Percentiles rank a stretch among this genome's conserved stretches.
Evolutionary conservation across 1,139 yeast genomes (phyloP).

Genomic region (Kodamaea sp.): DNA sequence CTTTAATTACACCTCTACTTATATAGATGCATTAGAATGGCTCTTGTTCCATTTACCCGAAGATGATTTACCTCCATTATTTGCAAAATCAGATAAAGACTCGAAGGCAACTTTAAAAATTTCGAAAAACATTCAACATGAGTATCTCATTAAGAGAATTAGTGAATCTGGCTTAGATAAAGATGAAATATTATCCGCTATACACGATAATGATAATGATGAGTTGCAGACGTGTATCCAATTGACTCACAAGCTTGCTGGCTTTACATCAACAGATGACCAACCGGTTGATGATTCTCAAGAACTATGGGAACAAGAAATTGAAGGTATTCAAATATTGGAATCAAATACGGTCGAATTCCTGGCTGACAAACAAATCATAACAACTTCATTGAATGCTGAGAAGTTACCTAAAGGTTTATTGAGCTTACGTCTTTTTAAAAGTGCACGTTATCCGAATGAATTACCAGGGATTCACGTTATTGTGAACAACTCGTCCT

Average conservation of each 20-base stretch:
- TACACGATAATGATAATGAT: slow-evolving; percentile 40
- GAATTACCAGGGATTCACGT: slow-evolving; percentile 62
- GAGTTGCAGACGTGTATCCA: slow-evolving; percentile 52
- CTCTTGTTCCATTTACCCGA: slow-evolving; percentile 85
- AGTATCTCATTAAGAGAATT: slow-evolving; percentile 49
- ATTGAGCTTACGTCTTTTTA: slow-evolving; percentile 50
- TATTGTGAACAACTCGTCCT: slow-evolving; percentile 42
- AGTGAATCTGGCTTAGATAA: slow-evolving; percentile 66
- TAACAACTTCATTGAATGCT: slow-evolving; percentile 31
- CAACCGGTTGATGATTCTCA: slow-evolving; percentile 17
- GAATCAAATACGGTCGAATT: slow-evolving; percentile 27
- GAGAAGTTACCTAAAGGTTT: slow-evolving; percentile 27
- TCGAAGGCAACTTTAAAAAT: slow-evolving; percentile 47
- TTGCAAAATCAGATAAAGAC: slow-evolving; percentile 45
- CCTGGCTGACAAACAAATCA: slow-evolving; percentile 23
- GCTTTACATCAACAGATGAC: slow-evolving; percentile 11
- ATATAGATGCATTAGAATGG: slow-evolving; percentile 70
- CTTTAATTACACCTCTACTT: slow-evolving; percentile 52
- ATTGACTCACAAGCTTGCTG: slow-evolving; percentile 42
- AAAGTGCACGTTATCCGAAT: slow-evolving; percentile 53
- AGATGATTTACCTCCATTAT: slow-evolving; percentile 75
- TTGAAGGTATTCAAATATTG: slow-evolving; percentile 64
- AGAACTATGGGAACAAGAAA: slow-evolving; percentile 70
- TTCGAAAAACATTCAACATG: slow-evolving; percentile 39
- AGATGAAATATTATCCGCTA: slow-evolving; percentile 53